Evolutionary conservation across 306 rosid genomes (phyloP).

Genomic region (Vigna unguiculata): DNA sequence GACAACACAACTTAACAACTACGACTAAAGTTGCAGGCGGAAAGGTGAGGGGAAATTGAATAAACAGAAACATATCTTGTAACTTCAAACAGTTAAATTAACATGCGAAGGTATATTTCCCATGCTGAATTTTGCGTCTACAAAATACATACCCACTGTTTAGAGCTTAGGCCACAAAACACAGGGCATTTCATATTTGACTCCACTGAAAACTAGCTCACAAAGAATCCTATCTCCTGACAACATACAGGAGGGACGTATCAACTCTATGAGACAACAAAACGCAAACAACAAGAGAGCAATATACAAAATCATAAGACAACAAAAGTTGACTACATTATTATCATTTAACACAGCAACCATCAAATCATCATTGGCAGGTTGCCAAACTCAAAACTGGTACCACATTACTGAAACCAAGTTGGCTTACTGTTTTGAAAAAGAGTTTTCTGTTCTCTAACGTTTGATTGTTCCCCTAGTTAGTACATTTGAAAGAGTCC

Average conservation of each 20-base stretch:
- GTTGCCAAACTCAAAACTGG: not conserved
- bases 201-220: conserved; percentile 47
- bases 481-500: not conserved
- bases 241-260: conserved; percentile 44
- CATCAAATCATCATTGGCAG: conserved; percentile 5
- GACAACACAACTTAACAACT: conserved; percentile 3
- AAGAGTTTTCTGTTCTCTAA: not conserved
- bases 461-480: not conserved
- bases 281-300: not conserved
- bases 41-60: not conserved
- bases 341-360: not conserved
- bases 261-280: conserved; percentile 37
- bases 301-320: not conserved
- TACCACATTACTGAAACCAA: not conserved
- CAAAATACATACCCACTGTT: conserved; percentile 44
- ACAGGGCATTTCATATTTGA: conserved; percentile 48
- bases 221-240: conserved; percentile 47
- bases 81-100: conserved; percentile 29
- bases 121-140: conserved; percentile 38
- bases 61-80: conserved; percentile 15
- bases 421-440: not conserved
- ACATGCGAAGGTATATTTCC: conserved; percentile 6
- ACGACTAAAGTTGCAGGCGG: conserved; percentile 20
- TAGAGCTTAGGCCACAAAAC: conserved; percentile 48
- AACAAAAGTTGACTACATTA: not conserved